Conservation (phyloP, 108 stramenopile species). For the Mediolabrus comicus region DNA sequence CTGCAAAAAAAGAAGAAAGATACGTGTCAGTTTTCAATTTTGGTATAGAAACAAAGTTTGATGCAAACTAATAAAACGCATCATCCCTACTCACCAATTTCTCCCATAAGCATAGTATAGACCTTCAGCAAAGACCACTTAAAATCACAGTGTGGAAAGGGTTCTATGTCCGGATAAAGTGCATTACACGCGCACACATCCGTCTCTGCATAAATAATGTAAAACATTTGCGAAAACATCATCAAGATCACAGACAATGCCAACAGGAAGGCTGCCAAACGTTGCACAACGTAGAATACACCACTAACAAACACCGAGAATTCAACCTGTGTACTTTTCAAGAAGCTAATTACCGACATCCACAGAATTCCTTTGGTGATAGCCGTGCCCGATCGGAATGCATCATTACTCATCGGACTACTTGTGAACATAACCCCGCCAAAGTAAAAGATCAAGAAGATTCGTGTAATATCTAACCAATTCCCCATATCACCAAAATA, state of each 20-base stretch:
- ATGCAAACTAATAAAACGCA: not conserved
- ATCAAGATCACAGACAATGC: conserved; percentile 76
- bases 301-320: conserved; percentile 86
- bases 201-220: conserved; percentile 64
- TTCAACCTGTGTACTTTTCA: conserved; percentile 79
- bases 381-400: conserved; percentile 68
- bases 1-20: not conserved
- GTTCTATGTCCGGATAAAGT: not conserved
- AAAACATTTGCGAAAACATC: conserved; percentile 89
- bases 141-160: conserved; percentile 60
- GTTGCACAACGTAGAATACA: conserved; percentile 75
- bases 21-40: not conserved
- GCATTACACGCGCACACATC: conserved; percentile 38
- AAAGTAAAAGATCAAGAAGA: conserved; percentile 70
- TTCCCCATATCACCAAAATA: conserved; percentile 78
- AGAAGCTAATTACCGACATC: conserved; percentile 76
- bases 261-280: conserved; percentile 77
- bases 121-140: conserved; percentile 56
- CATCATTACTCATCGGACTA: conserved; percentile 19
- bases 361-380: conserved; percentile 77
- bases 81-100: conserved; percentile 49
- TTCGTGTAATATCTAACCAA: conserved; percentile 78
- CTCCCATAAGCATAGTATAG: conserved; percentile 63
- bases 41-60: conserved; percentile 15
- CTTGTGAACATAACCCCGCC: conserved; percentile 56